Conservation (phyloP, 1,284 basidiomycete species). For the Singerocomus inundabilis region DNA sequence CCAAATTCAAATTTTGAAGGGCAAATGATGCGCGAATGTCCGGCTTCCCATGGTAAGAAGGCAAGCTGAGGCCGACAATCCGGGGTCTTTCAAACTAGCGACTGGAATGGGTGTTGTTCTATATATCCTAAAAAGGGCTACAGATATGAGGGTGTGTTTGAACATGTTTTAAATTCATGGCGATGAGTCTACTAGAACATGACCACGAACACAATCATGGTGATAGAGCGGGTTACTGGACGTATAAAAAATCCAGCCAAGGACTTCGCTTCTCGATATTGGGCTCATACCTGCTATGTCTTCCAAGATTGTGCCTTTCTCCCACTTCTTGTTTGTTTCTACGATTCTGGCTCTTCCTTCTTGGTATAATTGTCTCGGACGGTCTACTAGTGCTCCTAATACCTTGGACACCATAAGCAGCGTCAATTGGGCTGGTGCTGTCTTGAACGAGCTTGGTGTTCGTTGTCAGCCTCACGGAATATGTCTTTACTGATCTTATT, state of each 20-base stretch:
- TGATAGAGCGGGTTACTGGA: neutral
- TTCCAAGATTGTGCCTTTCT: neutral
- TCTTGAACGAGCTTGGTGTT: neutral
- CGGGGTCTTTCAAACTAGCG: too few species aligned
- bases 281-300: neutral
- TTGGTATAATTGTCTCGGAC: neutral
- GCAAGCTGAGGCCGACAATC: too few species aligned
- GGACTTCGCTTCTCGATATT: neutral
- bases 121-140: too few species aligned
- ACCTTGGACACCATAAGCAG: neutral
- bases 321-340: neutral
- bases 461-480: neutral
- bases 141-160: too few species aligned
- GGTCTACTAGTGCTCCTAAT: neutral
- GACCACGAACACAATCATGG: too few species aligned
- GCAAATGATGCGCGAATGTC: too few species aligned
- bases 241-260: neutral
- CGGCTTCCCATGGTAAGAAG: too few species aligned
- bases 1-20: too few species aligned
- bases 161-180: too few species aligned
- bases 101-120: too few species aligned
- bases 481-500: neutral
- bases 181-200: too few species aligned
- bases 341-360: neutral
- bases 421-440: neutral